phyloP scores from a whole-genome alignment of 768 basidiomycete species.

The Hirschioporus abietinus region DNA sequence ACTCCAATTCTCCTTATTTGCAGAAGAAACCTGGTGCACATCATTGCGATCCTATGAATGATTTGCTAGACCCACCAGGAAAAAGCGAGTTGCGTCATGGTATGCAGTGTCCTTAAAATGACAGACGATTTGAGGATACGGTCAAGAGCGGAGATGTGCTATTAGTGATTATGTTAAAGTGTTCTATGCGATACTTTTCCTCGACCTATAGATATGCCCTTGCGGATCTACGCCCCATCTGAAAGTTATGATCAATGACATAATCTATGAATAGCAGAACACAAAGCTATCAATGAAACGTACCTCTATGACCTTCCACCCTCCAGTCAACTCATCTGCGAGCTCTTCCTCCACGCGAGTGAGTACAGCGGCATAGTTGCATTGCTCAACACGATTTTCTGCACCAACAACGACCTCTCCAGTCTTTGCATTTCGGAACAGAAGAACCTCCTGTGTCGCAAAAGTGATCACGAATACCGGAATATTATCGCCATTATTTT shows the following conservation, averaged over 20 bases:
- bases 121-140: background rate
- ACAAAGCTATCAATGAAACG: slow-evolving; percentile 18
- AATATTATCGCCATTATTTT: slow-evolving; percentile 56
- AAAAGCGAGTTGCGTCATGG: too few species aligned
- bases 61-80: too few species aligned
- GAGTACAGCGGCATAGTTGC: slow-evolving; percentile 86
- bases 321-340: slow-evolving; percentile 89
- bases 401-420: slow-evolving; percentile 84
- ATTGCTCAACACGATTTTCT: slow-evolving; percentile 89
- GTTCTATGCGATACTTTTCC: slow-evolving; percentile 10
- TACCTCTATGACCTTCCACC: slow-evolving; percentile 98
- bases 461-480: slow-evolving; percentile 92
- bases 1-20: too few species aligned
- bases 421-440: slow-evolving; percentile 88
- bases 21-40: too few species aligned
- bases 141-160: background rate
- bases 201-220: slow-evolving; percentile 38
- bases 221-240: slow-evolving; percentile 50
- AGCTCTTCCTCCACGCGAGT: slow-evolving; percentile 86
- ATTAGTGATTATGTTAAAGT: slow-evolving; percentile 19
- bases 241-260: slow-evolving; percentile 8
- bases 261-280: background rate
- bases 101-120: background rate
- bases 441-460: slow-evolving; percentile 86
- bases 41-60: too few species aligned